phyloP scores from a whole-genome alignment of 108 stramenopile species.

The Cyclotella atomus region DNA sequence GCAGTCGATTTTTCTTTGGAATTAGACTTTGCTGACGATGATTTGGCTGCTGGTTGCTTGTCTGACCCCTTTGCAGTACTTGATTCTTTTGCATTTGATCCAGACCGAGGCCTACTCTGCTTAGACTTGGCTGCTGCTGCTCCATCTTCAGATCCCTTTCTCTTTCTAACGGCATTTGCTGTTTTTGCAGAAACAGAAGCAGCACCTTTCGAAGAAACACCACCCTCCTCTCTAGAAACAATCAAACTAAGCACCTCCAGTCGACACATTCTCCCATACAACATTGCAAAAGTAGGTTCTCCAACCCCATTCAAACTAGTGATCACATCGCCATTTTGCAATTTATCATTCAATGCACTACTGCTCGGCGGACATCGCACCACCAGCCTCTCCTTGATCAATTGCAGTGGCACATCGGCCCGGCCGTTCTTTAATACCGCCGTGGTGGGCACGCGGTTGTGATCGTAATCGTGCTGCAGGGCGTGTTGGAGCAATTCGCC shows the following conservation, averaged over 20 bases:
- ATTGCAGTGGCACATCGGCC: constrained; percentile 8
- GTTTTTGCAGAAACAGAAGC: background rate
- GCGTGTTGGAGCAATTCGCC: constrained; percentile 4
- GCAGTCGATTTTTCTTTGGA: background rate
- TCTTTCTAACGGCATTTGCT: background rate
- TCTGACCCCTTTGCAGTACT: too few relatives aligned
- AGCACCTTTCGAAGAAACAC: background rate
- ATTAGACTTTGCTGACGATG: background rate
- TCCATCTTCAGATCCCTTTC: too few relatives aligned
- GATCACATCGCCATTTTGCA: constrained; percentile 3
- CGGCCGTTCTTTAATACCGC: background rate
- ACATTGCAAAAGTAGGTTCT: constrained; percentile 3
- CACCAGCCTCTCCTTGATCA: constrained; percentile 6
- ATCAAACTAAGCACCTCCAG: background rate
- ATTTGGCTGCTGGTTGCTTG: too few relatives aligned
- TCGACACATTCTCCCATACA: background rate
- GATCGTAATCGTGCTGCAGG: background rate
- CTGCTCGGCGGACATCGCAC: background rate
- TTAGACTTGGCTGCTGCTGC: too few relatives aligned
- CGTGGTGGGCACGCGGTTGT: background rate
- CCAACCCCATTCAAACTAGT: background rate
- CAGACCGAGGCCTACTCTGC: too few relatives aligned
- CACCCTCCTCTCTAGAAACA: background rate
- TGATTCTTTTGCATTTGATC: too few relatives aligned
- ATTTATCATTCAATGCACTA: background rate